A percentile compares a stretch with the other conserved stretches of the same genome.
Conservation (phyloP, 768 basidiomycete species). For the Podaxis sp. region DNA sequence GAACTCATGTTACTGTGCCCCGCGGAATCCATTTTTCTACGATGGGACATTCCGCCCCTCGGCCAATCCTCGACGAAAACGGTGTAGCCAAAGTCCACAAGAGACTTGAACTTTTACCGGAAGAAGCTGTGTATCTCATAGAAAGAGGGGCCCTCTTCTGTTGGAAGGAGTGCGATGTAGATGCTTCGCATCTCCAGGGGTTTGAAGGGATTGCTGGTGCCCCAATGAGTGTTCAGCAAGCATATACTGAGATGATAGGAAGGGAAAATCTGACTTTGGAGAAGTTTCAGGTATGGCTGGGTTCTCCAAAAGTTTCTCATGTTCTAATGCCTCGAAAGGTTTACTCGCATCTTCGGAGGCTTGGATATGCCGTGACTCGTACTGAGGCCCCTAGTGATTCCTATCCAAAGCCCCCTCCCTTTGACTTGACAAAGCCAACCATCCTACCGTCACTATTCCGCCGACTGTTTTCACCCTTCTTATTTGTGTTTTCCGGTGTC, state of each 20-base stretch:
- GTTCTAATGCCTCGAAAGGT: conserved; percentile 47
- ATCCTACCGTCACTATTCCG: conserved; percentile 26
- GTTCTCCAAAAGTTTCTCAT: background rate
- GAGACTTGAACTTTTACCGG: conserved; percentile 83
- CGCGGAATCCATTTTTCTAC: conserved; percentile 81
- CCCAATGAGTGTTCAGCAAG: conserved; percentile 92
- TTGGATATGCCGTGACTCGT: conserved; percentile 89
- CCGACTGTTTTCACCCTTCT: conserved; percentile 29
- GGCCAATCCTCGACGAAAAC: conserved; percentile 30
- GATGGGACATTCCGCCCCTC: conserved; percentile 77
- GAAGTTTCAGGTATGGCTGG: conserved; percentile 69
- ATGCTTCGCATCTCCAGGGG: conserved; percentile 26
- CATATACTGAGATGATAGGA: conserved; percentile 82
- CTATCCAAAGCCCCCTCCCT: conserved; percentile 48
- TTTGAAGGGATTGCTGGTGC: conserved; percentile 45
- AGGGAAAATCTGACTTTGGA: conserved; percentile 74
- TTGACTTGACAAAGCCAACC: conserved; percentile 14
- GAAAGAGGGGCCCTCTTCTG: conserved; percentile 88
- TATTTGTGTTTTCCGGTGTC: conserved; percentile 27
- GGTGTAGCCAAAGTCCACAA: conserved; percentile 47
- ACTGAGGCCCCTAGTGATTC: conserved; percentile 51
- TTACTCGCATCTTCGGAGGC: conserved; percentile 85
- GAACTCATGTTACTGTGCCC: conserved; percentile 64
- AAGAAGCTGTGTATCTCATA: conserved; percentile 91
- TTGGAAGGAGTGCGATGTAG: conserved; percentile 50